A percentile compares a stretch with the other conserved stretches of the same genome.
Evolutionary conservation across 164 flowering plant species (phyloP).

Genomic region (Paratinospora sagittata): DNA sequence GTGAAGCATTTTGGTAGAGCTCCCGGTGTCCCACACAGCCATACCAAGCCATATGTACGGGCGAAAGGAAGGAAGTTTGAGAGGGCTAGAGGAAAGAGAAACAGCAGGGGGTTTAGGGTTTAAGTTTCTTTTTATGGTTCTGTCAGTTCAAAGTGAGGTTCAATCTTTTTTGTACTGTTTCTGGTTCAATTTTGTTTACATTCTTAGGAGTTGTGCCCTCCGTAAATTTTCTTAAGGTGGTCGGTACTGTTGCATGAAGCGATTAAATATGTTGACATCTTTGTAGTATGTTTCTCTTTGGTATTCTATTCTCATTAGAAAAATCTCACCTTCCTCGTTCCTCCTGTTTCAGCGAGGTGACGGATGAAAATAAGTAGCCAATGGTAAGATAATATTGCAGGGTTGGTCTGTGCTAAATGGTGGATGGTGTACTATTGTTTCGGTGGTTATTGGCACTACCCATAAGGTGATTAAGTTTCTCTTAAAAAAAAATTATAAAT

Average conservation of each 20-base stretch:
- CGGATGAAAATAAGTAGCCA: too few relatives aligned
- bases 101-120: slow-evolving; percentile 45
- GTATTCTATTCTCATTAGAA: too few relatives aligned
- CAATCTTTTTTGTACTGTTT: not conserved
- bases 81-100: slow-evolving; percentile 43
- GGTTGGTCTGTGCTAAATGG: too few relatives aligned
- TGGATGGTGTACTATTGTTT: too few relatives aligned
- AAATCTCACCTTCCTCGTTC: too few relatives aligned
- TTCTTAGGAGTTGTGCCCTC: not conserved
- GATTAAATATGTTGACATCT: not conserved
- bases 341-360: too few relatives aligned
- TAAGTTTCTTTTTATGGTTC: slow-evolving; percentile 15
- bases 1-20: slow-evolving; percentile 45
- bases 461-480: too few relatives aligned
- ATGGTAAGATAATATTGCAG: too few relatives aligned
- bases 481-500: too few relatives aligned
- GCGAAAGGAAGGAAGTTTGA: slow-evolving; percentile 48
- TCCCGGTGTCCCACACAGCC: slow-evolving; percentile 56
- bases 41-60: slow-evolving; percentile 43
- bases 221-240: not conserved
- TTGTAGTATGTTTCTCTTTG: too few relatives aligned
- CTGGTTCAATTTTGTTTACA: slow-evolving; percentile 1
- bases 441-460: too few relatives aligned
- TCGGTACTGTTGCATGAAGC: not conserved
- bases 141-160: not conserved